phyloP scores from a whole-genome alignment of 192 early-diverging fungal genomes.

The Diversispora eburnea region DNA sequence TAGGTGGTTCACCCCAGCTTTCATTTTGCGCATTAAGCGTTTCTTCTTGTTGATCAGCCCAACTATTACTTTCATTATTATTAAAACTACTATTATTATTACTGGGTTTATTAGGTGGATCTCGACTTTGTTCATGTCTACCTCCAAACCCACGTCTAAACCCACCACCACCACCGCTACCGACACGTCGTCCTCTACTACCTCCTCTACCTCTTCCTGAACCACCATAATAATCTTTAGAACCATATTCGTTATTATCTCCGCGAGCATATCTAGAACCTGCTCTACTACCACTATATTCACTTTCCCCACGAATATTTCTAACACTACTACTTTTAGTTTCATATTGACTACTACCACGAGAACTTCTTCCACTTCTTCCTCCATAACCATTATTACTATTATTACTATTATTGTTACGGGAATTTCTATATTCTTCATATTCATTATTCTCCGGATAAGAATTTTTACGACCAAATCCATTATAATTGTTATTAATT shows the following conservation, averaged over 20 bases:
- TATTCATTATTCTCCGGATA: not conserved
- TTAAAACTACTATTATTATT: not conserved
- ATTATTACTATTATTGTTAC: not conserved
- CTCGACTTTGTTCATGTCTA: not conserved
- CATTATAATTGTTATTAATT: not conserved
- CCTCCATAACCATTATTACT: not conserved
- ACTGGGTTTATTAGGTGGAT: not conserved
- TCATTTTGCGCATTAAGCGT: too few species aligned
- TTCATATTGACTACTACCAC: not conserved
- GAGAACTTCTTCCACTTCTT: not conserved
- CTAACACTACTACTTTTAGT: too few species aligned
- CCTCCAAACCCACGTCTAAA: not conserved
- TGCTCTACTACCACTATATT: not conserved
- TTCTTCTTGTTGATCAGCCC: slow-evolving; percentile 13
- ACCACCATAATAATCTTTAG: too few species aligned
- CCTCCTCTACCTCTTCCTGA: not conserved
- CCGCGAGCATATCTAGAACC: not conserved
- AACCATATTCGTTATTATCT: not conserved
- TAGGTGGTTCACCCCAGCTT: too few species aligned
- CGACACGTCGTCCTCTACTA: not conserved
- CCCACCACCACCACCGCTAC: not conserved
- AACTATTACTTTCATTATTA: not conserved
- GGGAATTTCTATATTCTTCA: not conserved
- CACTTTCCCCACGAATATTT: not conserved
- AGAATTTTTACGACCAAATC: not conserved